These are phyloP conservation scores for Wallacemonas sp. DNA, from an alignment of 208 protist species.

Conservation along the genomic window DNA sequence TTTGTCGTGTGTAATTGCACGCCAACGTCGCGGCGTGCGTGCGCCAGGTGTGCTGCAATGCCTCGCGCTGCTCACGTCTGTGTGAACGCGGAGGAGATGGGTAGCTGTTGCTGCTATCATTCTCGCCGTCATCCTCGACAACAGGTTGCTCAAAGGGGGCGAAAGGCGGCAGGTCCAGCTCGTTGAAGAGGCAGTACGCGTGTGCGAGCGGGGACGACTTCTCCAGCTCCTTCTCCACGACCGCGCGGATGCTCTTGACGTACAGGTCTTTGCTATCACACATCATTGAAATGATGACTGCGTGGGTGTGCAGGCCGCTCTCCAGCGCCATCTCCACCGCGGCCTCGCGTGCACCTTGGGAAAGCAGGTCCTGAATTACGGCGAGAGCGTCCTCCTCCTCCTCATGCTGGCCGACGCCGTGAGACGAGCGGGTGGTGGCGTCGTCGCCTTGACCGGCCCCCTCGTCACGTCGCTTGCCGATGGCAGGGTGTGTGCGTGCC, in stretches of 20 bases:
- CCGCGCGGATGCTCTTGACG: constrained; percentile 54
- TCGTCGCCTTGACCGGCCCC: neutral
- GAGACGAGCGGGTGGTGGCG: constrained; percentile 14
- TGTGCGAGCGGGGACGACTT: constrained; percentile 65
- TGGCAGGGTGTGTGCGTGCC: neutral
- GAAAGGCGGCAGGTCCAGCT: constrained; percentile 63
- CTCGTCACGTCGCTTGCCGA: constrained; percentile 2
- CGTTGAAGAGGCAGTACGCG: constrained; percentile 84
- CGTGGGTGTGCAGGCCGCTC: constrained; percentile 58
- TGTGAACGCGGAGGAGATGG: too few relatives aligned
- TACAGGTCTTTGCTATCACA: constrained; percentile 79
- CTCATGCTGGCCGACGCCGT: neutral
- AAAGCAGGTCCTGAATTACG: constrained; percentile 61
- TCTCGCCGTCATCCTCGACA: too few relatives aligned
- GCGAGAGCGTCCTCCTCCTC: constrained; percentile 27
- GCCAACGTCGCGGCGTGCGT: constrained; percentile 59
- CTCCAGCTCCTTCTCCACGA: constrained; percentile 56
- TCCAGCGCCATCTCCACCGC: constrained; percentile 64
- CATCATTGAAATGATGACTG: constrained; percentile 88
- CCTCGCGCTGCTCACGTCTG: constrained; percentile 16
- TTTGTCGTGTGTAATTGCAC: constrained; percentile 66
- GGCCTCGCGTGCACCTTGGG: constrained; percentile 55
- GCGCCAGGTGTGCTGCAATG: constrained; percentile 36
- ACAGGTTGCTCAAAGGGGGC: constrained; percentile 13
- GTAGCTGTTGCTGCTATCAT: too few relatives aligned